These are phyloP conservation scores for Carex scoparia DNA, from an alignment of 176 grass and related monocot species.

Conservation along the genomic window DNA sequence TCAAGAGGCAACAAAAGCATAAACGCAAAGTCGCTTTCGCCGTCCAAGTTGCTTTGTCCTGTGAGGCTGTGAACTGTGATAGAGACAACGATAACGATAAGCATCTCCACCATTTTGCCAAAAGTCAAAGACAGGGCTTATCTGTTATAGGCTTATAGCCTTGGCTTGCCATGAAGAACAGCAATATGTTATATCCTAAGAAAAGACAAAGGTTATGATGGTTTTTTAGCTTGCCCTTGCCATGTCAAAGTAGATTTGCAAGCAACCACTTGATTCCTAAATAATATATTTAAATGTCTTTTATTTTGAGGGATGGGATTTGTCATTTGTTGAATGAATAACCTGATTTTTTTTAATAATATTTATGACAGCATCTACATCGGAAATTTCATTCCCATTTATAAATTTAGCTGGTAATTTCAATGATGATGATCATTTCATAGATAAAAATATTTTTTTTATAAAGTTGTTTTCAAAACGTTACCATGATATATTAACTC, in stretches of 20 bases:
- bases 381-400: too few species aligned
- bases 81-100: conserved; percentile 13
- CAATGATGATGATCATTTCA: too few species aligned
- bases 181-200: background rate
- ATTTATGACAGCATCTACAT: background rate
- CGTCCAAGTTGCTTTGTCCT: conserved; percentile 10
- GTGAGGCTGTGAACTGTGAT: background rate
- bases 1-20: background rate
- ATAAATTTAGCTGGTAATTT: too few species aligned
- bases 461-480: too few species aligned
- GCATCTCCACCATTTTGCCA: background rate
- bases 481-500: too few species aligned
- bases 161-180: background rate
- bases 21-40: background rate
- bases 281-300: background rate
- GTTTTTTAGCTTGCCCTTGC: background rate
- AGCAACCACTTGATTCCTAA: background rate
- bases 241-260: background rate
- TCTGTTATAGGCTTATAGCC: background rate
- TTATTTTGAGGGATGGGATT: background rate
- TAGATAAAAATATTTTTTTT: too few species aligned
- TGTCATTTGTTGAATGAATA: background rate
- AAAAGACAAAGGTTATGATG: background rate
- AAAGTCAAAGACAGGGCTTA: conserved; percentile 8
- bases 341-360: background rate